Base-by-base conservation (phyloP, 306 rosid genomes). In the Geum urbanum region DNA sequence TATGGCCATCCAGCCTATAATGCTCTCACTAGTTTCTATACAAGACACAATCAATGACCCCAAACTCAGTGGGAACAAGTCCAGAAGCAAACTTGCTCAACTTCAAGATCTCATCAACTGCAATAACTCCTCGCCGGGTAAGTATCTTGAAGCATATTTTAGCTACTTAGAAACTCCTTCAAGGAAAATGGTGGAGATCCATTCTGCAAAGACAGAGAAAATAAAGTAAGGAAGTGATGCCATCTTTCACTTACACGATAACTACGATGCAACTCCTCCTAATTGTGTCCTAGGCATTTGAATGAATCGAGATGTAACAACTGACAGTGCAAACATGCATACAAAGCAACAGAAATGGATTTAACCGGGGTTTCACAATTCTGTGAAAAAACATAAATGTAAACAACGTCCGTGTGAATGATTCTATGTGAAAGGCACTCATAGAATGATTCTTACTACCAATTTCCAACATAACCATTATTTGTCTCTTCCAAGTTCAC, bases 101-200 rank as follows among this genome's bases (percentile, higher is more conserved):
- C 74, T 6, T 22, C 45, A 32, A 54, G 13, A 32, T 32, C 59
- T 14, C 45, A 73, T 14, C 63, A 48, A 41, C 77, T 60, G 70
- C 84, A 48, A 52, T 69, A 70, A 75, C 72, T 72, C 7, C 57
- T 41, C 44, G 20, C 69, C 44, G 16, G 16, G 63, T 32, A 66
- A 32, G 72, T 50, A 65, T 32, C 75, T 78, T 37, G 71, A 53
- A 76, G n/a, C 7, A 32, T 59, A 43, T 22, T 68, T 74, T 79
- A 89, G 78, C 96, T 81, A 78, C 83, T 79, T 63, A 92, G 85
- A 67, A 89, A 92, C 71, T 92, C 88, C 80, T 77, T 73, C 76
- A 89, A 75, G 72, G 92, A 86, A 83, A 94, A 94, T 22, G 89
- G 60, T 4, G 79, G 87, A 58, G 72, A 74, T 16, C 79, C 87